Evolutionary conservation across 2,329 filamentous ascomycete species (phyloP).

Genomic region (Diaporthe destruens): DNA sequence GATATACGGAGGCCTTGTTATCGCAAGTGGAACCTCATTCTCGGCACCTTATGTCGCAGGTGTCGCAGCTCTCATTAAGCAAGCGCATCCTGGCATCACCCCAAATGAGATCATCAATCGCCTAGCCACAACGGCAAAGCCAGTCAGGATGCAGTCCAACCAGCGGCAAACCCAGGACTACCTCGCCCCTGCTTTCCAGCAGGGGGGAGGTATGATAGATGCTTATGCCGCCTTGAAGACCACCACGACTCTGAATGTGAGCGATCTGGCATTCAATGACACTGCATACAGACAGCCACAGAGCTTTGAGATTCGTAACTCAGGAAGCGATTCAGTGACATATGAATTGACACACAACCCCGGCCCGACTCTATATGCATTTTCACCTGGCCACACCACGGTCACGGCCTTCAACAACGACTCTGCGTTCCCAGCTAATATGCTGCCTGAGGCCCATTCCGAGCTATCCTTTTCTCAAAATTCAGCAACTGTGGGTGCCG

Average conservation of each 20-base stretch:
- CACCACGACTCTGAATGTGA: slow-evolving; percentile 32
- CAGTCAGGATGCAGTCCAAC: slow-evolving; percentile 35
- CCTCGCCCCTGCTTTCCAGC: slow-evolving; percentile 25
- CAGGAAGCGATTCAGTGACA: slow-evolving; percentile 2
- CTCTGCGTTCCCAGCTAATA: slow-evolving; percentile 31
- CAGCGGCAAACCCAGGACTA: slow-evolving; percentile 24
- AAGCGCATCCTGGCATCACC: slow-evolving; percentile 24
- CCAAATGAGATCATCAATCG: slow-evolving; percentile 27
- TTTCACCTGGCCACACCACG: slow-evolving; percentile 15
- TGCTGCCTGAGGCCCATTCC: slow-evolving; percentile 41
- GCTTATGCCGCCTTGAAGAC: slow-evolving; percentile 24
- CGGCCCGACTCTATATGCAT: slow-evolving; percentile 27
- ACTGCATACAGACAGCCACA: slow-evolving; percentile 10
- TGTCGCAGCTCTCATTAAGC: slow-evolving; percentile 17
- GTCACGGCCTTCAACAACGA: slow-evolving; percentile 36
- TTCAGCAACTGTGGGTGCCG: slow-evolving; percentile 46
- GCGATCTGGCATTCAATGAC: slow-evolving; percentile 34
- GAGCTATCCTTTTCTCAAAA: slow-evolving; percentile 42
- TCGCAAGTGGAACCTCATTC: slow-evolving; percentile 32
- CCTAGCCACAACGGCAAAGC: slow-evolving; percentile 32
- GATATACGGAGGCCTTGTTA: slow-evolving; percentile 26
- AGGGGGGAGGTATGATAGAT: slow-evolving; percentile 28
- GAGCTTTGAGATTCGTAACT: slow-evolving; percentile 30
- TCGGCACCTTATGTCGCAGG: slow-evolving; percentile 28
- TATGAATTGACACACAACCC: slow-evolving; percentile 14